Evolutionary conservation across 306 rosid genomes (phyloP).

Genomic region (Prunus salicina): DNA sequence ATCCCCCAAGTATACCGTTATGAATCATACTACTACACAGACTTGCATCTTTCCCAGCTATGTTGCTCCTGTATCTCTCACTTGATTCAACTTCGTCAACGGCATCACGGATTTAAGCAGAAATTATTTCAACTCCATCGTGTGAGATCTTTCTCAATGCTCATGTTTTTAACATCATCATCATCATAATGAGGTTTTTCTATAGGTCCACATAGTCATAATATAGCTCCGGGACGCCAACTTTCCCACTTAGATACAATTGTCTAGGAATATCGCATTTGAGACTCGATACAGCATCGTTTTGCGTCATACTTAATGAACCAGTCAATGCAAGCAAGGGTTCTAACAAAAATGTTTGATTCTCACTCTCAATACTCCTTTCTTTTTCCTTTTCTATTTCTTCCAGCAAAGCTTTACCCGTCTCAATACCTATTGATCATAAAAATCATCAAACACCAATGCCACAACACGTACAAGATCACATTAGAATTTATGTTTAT

Average conservation of each 20-base stretch:
- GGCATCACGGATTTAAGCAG: constrained; percentile 23
- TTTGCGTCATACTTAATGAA: constrained; percentile 53
- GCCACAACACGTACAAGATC: neutral
- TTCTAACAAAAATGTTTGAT: constrained; percentile 52
- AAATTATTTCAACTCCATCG: constrained; percentile 19
- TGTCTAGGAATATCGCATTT: constrained; percentile 79
- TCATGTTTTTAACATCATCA: constrained; percentile 4
- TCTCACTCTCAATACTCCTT: constrained; percentile 56
- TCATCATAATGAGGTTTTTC: constrained; percentile 12
- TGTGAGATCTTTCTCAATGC: constrained; percentile 13
- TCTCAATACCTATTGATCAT: constrained; percentile 65
- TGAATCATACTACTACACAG: neutral
- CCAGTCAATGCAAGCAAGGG: constrained; percentile 73
- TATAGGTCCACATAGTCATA: constrained; percentile 40
- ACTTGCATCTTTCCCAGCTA: neutral
- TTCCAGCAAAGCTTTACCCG: constrained; percentile 62
- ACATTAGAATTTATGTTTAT: neutral
- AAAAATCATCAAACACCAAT: neutral
- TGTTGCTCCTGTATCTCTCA: neutral
- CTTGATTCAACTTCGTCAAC: constrained; percentile 26
- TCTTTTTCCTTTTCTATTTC: constrained; percentile 67
- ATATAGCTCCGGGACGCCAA: constrained; percentile 61
- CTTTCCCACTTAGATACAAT: constrained; percentile 64
- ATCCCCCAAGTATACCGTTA: neutral
- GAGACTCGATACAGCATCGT: constrained; percentile 60